Conservation (phyloP, 257 asterid species). For the Solanum verrucosum region DNA sequence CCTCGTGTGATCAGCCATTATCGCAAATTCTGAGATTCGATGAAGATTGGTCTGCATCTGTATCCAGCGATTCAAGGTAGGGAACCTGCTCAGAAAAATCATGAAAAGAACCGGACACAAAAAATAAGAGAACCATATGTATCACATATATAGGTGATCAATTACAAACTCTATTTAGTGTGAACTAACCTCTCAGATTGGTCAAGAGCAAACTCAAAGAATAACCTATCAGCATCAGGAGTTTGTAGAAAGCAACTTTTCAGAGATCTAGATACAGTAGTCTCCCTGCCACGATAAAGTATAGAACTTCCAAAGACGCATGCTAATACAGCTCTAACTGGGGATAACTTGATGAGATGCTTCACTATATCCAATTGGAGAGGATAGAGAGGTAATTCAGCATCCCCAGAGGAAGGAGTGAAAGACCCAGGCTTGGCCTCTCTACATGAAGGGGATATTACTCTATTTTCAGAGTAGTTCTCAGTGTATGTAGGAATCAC, state of each 20-base stretch:
- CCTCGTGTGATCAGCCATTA: slow-evolving; percentile 51
- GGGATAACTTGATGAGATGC: slow-evolving; percentile 86
- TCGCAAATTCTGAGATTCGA: slow-evolving; percentile 89
- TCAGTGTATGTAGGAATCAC: slow-evolving; percentile 70
- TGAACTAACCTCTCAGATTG: slow-evolving; percentile 89
- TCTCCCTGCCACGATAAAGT: slow-evolving; percentile 67
- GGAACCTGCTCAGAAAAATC: slow-evolving; percentile 52
- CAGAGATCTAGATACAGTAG: slow-evolving; percentile 61
- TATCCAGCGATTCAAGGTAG: slow-evolving; percentile 96
- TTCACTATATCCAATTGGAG: slow-evolving; percentile 84
- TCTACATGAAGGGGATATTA: slow-evolving; percentile 64
- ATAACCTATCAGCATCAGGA: slow-evolving; percentile 72
- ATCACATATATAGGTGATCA: slow-evolving; percentile 1
- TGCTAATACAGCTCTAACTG: slow-evolving; percentile 95
- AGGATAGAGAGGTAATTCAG: slow-evolving; percentile 83
- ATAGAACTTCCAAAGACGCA: slow-evolving; percentile 95
- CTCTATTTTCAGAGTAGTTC: slow-evolving; percentile 51
- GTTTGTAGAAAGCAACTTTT: slow-evolving; percentile 45
- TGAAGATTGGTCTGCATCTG: slow-evolving; percentile 97
- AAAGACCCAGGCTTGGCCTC: slow-evolving; percentile 84
- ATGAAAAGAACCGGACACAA: neutral
- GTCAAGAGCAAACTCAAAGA: slow-evolving; percentile 90
- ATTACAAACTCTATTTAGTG: slow-evolving; percentile 4
- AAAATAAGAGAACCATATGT: slow-evolving; percentile 1
- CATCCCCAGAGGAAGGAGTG: slow-evolving; percentile 78